phyloP scores from a whole-genome alignment of 2,329 filamentous ascomycete genomes.

The Aspergillus proliferans region DNA sequence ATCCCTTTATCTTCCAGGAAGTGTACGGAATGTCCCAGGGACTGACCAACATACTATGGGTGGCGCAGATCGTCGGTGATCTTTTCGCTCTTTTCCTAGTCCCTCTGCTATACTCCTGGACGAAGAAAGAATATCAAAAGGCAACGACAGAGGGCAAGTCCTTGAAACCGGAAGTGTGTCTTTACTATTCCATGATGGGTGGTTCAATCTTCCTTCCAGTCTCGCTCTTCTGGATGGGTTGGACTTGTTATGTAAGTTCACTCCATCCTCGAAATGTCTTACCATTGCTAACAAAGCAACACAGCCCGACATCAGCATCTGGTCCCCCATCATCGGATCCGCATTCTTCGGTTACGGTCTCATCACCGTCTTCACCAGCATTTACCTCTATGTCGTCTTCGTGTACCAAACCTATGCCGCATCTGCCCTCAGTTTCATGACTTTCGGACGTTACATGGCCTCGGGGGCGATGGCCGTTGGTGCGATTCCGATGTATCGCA shows the following conservation, averaged over 20 bases:
- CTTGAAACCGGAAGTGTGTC: constrained; percentile 44
- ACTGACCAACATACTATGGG: constrained; percentile 43
- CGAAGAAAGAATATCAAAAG: constrained; percentile 38
- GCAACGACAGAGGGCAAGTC: constrained; percentile 8
- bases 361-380: constrained; percentile 44
- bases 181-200: constrained; percentile 49
- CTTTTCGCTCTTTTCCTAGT: constrained; percentile 32
- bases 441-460: constrained; percentile 34
- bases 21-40: constrained; percentile 44
- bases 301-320: constrained; percentile 40
- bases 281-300: background rate
- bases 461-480: constrained; percentile 31
- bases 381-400: constrained; percentile 53
- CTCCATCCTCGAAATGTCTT: background rate
- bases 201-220: constrained; percentile 45
- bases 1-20: constrained; percentile 46
- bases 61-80: constrained; percentile 41
- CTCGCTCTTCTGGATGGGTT: constrained; percentile 54
- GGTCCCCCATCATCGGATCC: constrained; percentile 46
- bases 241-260: constrained; percentile 36
- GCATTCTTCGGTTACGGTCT: constrained; percentile 48
- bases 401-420: constrained; percentile 49
- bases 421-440: constrained; percentile 38
- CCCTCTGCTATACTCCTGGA: constrained; percentile 42
- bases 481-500: constrained; percentile 31